A percentile compares a stretch with the other conserved stretches of the same genome.
Evolutionary conservation across 139 green algal genomes (phyloP).

Genomic region (Micromonas pusilla): DNA sequence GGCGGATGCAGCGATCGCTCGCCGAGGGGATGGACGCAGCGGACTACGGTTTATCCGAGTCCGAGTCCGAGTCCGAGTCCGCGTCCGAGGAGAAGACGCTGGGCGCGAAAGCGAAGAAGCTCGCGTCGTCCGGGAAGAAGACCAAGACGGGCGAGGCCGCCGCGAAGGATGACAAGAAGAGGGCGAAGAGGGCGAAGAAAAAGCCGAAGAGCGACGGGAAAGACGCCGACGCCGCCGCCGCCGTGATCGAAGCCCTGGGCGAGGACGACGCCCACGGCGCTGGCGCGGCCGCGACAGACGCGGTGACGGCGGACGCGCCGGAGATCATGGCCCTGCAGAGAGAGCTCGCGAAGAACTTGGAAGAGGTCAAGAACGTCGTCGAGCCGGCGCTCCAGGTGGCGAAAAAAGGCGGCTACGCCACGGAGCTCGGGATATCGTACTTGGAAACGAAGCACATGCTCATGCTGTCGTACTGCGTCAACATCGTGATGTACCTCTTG

Average conservation of each 20-base stretch:
- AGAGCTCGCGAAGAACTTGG: constrained; percentile 33
- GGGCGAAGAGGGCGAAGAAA: constrained; percentile 11
- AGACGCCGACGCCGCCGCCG: constrained; percentile 25
- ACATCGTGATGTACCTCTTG: constrained; percentile 92
- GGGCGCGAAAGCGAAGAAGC: neutral
- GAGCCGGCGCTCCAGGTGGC: constrained; percentile 65
- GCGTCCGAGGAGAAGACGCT: constrained; percentile 19
- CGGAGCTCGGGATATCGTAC: constrained; percentile 78
- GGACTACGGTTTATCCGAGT: constrained; percentile 20
- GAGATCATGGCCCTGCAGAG: constrained; percentile 71
- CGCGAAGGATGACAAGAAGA: constrained; percentile 1
- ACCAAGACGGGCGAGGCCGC: neutral
- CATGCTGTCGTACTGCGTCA: constrained; percentile 82
- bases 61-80: constrained; percentile 9
- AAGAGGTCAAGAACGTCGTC: constrained; percentile 40
- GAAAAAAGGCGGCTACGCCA: constrained; percentile 56
- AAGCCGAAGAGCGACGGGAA: neutral
- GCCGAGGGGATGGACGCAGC: neutral
- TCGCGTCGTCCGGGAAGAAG: constrained; percentile 7
- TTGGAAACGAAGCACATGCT: constrained; percentile 96
- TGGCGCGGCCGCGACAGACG: constrained; percentile 40
- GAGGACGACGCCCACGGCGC: constrained; percentile 29
- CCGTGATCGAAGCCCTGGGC: constrained; percentile 28
- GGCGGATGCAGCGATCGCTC: constrained; percentile 10
- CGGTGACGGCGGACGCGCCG: constrained; percentile 59